Percentiles rank a stretch among this genome's conserved stretches.
Conservation (phyloP, 164 flowering plant species). For the Chimonanthus salicifolius region DNA sequence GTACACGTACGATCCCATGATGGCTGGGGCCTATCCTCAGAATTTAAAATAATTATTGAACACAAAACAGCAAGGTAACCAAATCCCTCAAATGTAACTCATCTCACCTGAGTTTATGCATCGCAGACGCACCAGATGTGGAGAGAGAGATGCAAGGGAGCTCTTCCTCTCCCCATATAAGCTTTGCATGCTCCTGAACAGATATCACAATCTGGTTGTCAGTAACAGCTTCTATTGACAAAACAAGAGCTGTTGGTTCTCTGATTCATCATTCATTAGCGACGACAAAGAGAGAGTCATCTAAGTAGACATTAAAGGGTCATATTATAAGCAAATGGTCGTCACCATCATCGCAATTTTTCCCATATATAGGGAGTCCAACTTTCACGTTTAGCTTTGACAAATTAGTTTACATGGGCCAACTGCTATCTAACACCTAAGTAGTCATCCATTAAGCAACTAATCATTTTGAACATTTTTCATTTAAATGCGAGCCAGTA, state of each 20-base stretch:
- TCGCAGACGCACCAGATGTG: conserved; percentile 54
- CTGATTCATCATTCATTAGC: too few species aligned
- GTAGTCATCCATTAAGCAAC: not conserved
- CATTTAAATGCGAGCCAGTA: not conserved
- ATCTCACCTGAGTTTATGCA: conserved; percentile 82
- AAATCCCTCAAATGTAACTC: not conserved
- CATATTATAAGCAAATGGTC: not conserved
- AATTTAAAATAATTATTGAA: not conserved
- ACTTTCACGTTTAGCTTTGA: too few species aligned
- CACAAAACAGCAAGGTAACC: not conserved
- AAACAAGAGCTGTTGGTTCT: too few species aligned
- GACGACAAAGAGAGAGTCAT: too few species aligned
- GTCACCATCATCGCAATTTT: not conserved
- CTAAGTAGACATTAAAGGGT: too few species aligned
- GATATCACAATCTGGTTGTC: not conserved
- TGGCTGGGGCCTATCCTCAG: conserved; percentile 78
- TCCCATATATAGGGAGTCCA: too few species aligned
- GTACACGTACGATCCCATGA: conserved; percentile 98
- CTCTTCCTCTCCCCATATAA: conserved; percentile 65
- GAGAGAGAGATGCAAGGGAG: conserved; percentile 67
- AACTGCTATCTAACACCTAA: too few species aligned
- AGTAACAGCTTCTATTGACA: not conserved
- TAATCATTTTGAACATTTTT: not conserved
- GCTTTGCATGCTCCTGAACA: conserved; percentile 55
- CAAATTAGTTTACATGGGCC: too few species aligned